Evolutionary conservation across 805 yeast species (phyloP).

Genomic region (Saturnispora quitensis): DNA sequence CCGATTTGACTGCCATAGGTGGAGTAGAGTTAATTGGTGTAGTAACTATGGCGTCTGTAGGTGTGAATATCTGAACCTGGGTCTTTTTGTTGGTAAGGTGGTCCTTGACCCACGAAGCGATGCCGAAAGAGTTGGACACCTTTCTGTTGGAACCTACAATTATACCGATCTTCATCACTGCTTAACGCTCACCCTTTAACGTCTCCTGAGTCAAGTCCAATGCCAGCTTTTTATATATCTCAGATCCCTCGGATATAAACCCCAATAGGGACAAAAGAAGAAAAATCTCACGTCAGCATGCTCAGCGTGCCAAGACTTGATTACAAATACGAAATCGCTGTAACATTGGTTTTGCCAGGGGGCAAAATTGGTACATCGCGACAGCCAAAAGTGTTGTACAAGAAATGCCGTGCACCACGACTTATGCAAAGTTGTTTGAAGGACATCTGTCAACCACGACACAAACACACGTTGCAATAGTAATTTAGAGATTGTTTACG

Average conservation of each 20-base stretch:
- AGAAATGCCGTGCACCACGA: too few species aligned
- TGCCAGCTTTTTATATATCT: not conserved
- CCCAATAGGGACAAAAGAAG: not conserved
- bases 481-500: not conserved
- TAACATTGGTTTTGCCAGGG: too few species aligned
- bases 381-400: not conserved
- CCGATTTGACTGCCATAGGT: conserved; percentile 6
- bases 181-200: too few species aligned
- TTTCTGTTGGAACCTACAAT: conserved; percentile 8
- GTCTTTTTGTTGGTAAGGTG: not conserved
- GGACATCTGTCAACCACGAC: not conserved
- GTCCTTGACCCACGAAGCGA: conserved; percentile 6
- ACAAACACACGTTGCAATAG: not conserved
- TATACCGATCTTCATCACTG: conserved; percentile 5
- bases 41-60: conserved; percentile 3
- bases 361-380: not conserved
- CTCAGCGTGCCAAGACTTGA: not conserved
- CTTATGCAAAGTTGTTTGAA: too few species aligned
- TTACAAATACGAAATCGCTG: not conserved
- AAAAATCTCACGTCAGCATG: not conserved
- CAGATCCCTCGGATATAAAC: not conserved
- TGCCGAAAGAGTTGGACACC: conserved; percentile 3
- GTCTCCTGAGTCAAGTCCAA: not conserved
- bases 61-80: conserved; percentile 4
- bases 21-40: not conserved